Evolutionary conservation across 73 alveolate species (phyloP).

Genomic region (Symbiodinium pilosum): DNA sequence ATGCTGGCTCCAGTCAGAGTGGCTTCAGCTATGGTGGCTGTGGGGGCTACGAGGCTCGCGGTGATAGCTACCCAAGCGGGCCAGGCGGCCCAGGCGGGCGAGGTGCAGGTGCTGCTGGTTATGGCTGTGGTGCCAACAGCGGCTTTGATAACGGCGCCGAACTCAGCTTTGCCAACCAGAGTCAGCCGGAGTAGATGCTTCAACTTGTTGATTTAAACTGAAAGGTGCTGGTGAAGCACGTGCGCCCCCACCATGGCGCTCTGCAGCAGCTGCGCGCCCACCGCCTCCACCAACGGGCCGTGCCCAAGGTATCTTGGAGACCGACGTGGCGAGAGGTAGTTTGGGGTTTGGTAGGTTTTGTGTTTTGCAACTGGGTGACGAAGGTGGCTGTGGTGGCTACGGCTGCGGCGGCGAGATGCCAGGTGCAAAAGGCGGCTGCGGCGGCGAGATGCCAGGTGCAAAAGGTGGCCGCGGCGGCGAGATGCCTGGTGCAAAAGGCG

Average conservation of each 20-base stretch:
- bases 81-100: not conserved
- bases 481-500: not conserved
- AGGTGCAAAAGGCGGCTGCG: not conserved
- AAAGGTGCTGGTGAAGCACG: not conserved
- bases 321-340: not conserved
- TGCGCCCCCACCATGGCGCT: conserved; percentile 62
- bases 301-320: not conserved
- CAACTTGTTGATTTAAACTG: no score
- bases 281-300: conserved; percentile 53
- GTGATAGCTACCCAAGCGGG: not conserved
- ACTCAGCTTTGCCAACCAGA: not conserved
- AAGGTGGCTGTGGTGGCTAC: no score
- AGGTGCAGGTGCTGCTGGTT: conserved; percentile 5
- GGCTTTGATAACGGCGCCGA: conserved; percentile 25
- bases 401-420: no score
- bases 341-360: not conserved
- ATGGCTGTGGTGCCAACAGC: conserved; percentile 1
- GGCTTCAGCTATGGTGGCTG: not conserved
- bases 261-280: conserved; percentile 25
- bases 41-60: not conserved
- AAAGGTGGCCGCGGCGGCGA: not conserved
- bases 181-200: not conserved
- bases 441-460: not conserved
- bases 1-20: not conserved
- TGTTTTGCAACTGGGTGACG: not conserved